These are phyloP conservation scores for Myriosclerotinia curreyana DNA, from an alignment of 2,329 filamentous ascomycete genomes.

Conservation along the genomic window DNA sequence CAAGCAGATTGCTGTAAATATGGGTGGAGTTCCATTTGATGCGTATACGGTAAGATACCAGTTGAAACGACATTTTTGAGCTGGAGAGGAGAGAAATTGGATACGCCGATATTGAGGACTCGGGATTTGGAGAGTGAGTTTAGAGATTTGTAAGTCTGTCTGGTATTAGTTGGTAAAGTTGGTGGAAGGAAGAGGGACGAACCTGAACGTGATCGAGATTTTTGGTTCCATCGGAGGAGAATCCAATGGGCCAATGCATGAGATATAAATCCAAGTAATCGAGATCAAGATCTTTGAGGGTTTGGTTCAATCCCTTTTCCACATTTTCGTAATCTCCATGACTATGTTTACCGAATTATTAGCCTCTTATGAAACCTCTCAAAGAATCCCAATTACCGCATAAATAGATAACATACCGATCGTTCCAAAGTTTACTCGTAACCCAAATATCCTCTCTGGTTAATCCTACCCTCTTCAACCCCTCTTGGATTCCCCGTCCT, in stretches of 20 bases:
- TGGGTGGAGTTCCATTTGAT: slow-evolving; percentile 79
- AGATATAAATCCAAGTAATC: slow-evolving; percentile 68
- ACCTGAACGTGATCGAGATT: slow-evolving; percentile 9
- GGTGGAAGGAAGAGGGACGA: not conserved
- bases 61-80: slow-evolving; percentile 23
- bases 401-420: slow-evolving; percentile 29
- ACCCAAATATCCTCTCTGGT: slow-evolving; percentile 32
- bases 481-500: slow-evolving; percentile 28
- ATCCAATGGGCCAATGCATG: slow-evolving; percentile 63
- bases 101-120: slow-evolving; percentile 75
- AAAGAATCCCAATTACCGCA: slow-evolving; percentile 37
- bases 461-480: slow-evolving; percentile 23
- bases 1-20: slow-evolving; percentile 60
- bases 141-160: slow-evolving; percentile 74
- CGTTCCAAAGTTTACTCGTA: slow-evolving; percentile 32
- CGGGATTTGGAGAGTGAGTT: slow-evolving; percentile 66
- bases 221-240: slow-evolving; percentile 41
- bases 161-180: slow-evolving; percentile 45
- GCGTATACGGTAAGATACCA: slow-evolving; percentile 60
- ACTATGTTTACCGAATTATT: not conserved
- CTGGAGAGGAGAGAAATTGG: slow-evolving; percentile 66
- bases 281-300: slow-evolving; percentile 56
- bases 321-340: slow-evolving; percentile 14
- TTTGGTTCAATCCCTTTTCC: slow-evolving; percentile 48
- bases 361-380: not conserved